Percentiles rank a stretch among this genome's conserved stretches.
These are phyloP conservation scores for Chlamydomonas schloesseri DNA, from an alignment of 139 green algal genomes.

Conservation along the genomic window DNA sequence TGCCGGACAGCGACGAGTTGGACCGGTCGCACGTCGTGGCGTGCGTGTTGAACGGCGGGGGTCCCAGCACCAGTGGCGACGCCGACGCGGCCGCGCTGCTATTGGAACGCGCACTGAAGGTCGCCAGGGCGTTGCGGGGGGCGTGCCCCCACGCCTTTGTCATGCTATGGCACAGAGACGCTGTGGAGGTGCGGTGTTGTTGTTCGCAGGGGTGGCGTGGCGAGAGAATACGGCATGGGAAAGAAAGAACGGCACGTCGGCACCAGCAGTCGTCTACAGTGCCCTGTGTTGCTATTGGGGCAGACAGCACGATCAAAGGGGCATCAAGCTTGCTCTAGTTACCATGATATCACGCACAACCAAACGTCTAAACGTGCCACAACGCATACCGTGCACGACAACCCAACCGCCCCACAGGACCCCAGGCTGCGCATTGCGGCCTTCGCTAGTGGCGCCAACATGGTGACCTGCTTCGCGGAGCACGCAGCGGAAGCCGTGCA, in stretches of 20 bases:
- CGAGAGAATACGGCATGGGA: too few relatives aligned
- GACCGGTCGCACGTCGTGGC: neutral
- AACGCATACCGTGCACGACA: too few relatives aligned
- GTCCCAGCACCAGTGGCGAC: too few relatives aligned
- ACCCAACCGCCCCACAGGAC: neutral
- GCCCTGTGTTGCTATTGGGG: too few relatives aligned
- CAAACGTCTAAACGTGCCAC: too few relatives aligned
- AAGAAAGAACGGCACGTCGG: too few relatives aligned
- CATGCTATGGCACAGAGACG: neutral
- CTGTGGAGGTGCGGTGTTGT: neutral
- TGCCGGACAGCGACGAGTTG: neutral
- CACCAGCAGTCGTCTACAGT: too few relatives aligned
- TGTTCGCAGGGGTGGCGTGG: too few relatives aligned
- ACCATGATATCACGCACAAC: too few relatives aligned
- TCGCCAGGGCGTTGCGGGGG: neutral
- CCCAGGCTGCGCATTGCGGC: neutral
- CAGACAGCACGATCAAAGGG: too few relatives aligned
- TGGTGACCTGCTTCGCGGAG: slow-evolving; percentile 4
- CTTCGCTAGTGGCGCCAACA: slow-evolving; percentile 8
- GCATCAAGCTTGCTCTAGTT: too few relatives aligned
- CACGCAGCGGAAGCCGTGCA: neutral
- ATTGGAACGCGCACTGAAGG: neutral
- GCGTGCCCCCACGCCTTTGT: slow-evolving; percentile 19
- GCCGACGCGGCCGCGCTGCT: too few relatives aligned
- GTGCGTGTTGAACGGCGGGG: neutral